Evolutionary conservation across 371 early-diverging fungal species (phyloP), one percentile per base, ranked within the genome.

Genomic region (Synchytrium microbalum): DNA sequence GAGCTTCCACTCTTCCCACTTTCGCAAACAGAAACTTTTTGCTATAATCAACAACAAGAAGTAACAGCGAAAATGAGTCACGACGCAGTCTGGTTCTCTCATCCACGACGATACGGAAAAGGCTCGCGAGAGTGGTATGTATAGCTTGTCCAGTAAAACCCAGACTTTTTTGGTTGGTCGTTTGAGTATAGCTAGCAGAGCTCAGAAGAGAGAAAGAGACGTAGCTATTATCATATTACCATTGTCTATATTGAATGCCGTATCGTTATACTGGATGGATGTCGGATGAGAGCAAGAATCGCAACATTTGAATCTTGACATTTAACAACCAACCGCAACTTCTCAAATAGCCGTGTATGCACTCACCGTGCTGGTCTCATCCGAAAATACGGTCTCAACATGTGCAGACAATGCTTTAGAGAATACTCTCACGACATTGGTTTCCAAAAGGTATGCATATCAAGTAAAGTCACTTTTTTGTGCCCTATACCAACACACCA

Each of bases 381-480:
- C 86, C 95, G 99, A 87, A 99, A 98, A 88, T 98, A 98, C 88
- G 88, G 87, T 71, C 83, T 99, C 68, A 90, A 96, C 88, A 84
- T 99, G 74, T 99, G 99, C 91, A 93, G 99, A 87, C 98, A 99
- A 86, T 99, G 99, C 90, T 98, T 99, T 92, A 96, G 99, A 84
- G 96, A 99, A 86, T 91, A 98, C 83, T 86, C 99, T 79, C 81
- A 79, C 66, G 96, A 95, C 78, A 99, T 99, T 84, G 99, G 99
- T 71, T 98, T 99, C 87, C 79, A 82, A 80, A 95, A 95, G 92
- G 70, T 67, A 38, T 10, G 46, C 5, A 38, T 38, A 38, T 38
- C 46, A 5, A 19, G 46, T 38, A 19, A 5, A 5, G 19, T 38
- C 19, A 38, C n/a, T n/a, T n/a, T n/a, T n/a, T n/a, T n/a, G n/a